Evolutionary conservation across 225 moss, liverwort and hornwort species (phyloP), one percentile per base, ranked within the genome.

Genomic region (Bryoerythrophyllum caledonicum): DNA sequence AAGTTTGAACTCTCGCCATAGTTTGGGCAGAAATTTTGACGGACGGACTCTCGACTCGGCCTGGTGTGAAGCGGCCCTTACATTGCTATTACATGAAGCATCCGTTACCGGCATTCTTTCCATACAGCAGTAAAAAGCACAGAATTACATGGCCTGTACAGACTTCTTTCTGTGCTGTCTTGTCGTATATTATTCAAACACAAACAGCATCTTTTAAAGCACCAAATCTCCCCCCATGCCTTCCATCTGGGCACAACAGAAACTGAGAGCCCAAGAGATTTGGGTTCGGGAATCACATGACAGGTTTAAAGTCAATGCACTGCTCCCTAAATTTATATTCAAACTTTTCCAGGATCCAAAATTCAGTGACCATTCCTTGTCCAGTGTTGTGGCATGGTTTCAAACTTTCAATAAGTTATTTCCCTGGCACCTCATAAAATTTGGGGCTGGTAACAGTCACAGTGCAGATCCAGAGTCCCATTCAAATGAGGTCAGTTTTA

Each of bases 301-400:
- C 35, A 63, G 51, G 10, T 62, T 49, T 24, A 11, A 11, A 63
- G 73, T 73, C 73, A 73, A 63, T 37, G 63, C 73, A 12, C 73
- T 24, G 7, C 23, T 52, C 37, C 15, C 73, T 0, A 51, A 23
- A 24, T 24, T 34, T 63, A 63, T 62, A 24, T 25, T 25, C 51
- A 49, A 52, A 35, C 11, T 63, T 63, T n/a, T 35, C 10, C 16
- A 63, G 35, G 30, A 60, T 65, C 38, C 12, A 21, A 13, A 28
- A 44, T 60, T 30, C 60, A 44, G 60, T n/a, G 6, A 17, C 16
- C 6, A 6, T 19, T 7, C 48, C 48, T 1, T 1, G 6, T 5
- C 7, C 24, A 0, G 30, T 60, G 72, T 21, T 44, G 19, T 24
- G 13, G 13, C 30, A 13, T 60, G 14, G 9, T 72, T 30, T 58